phyloP scores from a whole-genome alignment of 2,329 filamentous ascomycete species.

The Colletotrichum liriopes region DNA sequence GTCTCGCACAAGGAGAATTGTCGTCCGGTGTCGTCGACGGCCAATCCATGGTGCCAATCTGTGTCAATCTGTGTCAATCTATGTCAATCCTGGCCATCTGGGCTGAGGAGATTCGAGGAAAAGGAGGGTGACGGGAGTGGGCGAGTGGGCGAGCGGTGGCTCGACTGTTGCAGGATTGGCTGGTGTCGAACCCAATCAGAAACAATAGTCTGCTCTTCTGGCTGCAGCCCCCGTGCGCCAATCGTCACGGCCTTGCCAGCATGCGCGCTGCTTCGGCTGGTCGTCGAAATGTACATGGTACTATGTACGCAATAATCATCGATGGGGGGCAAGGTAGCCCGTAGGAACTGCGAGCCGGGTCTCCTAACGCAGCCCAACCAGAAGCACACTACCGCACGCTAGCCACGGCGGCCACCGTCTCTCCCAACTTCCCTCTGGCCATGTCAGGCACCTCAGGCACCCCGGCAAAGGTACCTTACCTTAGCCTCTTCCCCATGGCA shows the following conservation, averaged over 20 bases:
- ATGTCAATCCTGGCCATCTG: constrained; percentile 38
- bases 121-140: constrained; percentile 28
- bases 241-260: constrained; percentile 10
- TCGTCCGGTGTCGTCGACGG: constrained; percentile 37
- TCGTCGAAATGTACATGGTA: not conserved
- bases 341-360: not conserved
- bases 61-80: constrained; percentile 34
- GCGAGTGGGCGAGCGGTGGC: constrained; percentile 26
- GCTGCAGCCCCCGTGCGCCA: constrained; percentile 30
- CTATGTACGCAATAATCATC: not conserved
- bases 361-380: not conserved
- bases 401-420: not conserved
- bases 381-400: constrained; percentile 1
- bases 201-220: constrained; percentile 42
- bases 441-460: constrained; percentile 22
- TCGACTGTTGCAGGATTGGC: constrained; percentile 41
- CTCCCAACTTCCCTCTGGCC: not conserved
- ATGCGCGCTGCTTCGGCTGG: not conserved
- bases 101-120: constrained; percentile 6
- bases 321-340: no score
- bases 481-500: constrained; percentile 10
- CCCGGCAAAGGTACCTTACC: constrained; percentile 26
- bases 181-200: constrained; percentile 42
- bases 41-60: constrained; percentile 35
- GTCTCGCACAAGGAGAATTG: constrained; percentile 36